Percentiles rank a stretch among this genome's conserved stretches.
Conservation (phyloP, 2,329 filamentous ascomycete genomes). For the Aspergillus pseudoglaucus region DNA sequence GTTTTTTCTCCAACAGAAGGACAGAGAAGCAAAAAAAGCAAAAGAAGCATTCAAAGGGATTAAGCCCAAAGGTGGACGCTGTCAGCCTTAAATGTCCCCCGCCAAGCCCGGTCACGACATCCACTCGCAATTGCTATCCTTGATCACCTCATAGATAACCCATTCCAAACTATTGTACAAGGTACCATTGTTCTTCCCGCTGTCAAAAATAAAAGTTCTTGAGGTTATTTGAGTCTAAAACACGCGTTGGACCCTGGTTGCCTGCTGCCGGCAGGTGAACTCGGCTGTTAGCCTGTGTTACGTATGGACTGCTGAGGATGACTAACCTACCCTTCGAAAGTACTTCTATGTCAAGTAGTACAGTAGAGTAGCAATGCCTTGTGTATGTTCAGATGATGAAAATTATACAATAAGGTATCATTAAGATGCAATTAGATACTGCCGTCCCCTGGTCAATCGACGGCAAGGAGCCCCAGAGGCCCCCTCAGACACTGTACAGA, state of each 20-base stretch:
- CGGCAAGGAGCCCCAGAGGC: neutral
- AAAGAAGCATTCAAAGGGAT: neutral
- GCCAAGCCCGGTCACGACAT: slow-evolving; percentile 14
- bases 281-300: neutral
- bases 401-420: neutral
- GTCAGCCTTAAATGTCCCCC: slow-evolving; percentile 17
- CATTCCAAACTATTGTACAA: too few species aligned
- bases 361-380: too few species aligned
- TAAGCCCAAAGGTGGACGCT: slow-evolving; percentile 14
- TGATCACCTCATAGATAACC: slow-evolving; percentile 25
- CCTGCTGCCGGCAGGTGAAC: neutral
- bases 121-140: slow-evolving; percentile 24
- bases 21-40: neutral
- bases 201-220: neutral
- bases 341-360: too few species aligned
- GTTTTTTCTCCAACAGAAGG: neutral
- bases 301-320: neutral
- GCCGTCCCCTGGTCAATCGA: neutral
- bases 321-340: neutral
- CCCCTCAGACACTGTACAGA: neutral
- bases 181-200: neutral
- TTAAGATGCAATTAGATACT: neutral
- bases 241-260: neutral
- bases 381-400: too few species aligned
- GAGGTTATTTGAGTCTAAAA: slow-evolving; percentile 18